A percentile compares a stretch with the other conserved stretches of the same genome.
phyloP scores from a whole-genome alignment of 2,329 filamentous ascomycete genomes.

The Aspergillus sojae region DNA sequence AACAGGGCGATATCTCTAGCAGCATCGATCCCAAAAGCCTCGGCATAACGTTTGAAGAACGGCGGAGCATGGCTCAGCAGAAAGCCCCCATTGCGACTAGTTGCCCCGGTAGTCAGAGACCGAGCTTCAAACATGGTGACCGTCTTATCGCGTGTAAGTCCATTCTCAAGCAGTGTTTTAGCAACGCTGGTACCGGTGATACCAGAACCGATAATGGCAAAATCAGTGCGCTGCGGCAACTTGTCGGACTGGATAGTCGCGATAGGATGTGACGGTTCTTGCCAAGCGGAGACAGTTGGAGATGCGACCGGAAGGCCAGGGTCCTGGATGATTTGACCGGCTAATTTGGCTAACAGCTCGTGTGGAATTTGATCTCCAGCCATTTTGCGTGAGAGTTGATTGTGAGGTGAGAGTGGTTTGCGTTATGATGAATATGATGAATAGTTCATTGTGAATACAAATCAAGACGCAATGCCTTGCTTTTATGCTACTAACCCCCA shows the following conservation, averaged over 20 bases:
- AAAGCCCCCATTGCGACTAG: constrained; percentile 30
- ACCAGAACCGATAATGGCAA: constrained; percentile 32
- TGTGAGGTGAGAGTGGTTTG: background rate
- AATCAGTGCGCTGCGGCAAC: constrained; percentile 22
- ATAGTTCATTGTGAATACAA: too few species aligned
- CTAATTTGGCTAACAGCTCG: background rate
- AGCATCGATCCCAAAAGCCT: background rate
- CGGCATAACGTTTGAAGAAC: background rate
- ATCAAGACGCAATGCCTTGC: too few species aligned
- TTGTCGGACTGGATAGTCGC: background rate
- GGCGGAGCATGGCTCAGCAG: constrained; percentile 15
- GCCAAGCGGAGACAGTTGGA: constrained; percentile 2
- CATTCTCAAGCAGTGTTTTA: constrained; percentile 22
- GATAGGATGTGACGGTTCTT: constrained; percentile 1
- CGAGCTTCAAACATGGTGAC: constrained; percentile 30
- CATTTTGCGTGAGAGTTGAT: background rate
- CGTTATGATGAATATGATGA: background rate
- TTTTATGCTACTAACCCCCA: too few species aligned
- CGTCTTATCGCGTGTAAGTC: constrained; percentile 3
- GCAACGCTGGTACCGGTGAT: constrained; percentile 31
- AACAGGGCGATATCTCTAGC: background rate
- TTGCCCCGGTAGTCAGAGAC: constrained; percentile 26
- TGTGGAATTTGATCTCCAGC: background rate
- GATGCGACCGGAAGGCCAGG: background rate
- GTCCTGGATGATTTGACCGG: background rate